A percentile compares a stretch with the other conserved stretches of the same genome.
These are phyloP conservation scores for Coriolopsis trogii DNA, from an alignment of 1,284 basidiomycete species.

Conservation along the genomic window DNA sequence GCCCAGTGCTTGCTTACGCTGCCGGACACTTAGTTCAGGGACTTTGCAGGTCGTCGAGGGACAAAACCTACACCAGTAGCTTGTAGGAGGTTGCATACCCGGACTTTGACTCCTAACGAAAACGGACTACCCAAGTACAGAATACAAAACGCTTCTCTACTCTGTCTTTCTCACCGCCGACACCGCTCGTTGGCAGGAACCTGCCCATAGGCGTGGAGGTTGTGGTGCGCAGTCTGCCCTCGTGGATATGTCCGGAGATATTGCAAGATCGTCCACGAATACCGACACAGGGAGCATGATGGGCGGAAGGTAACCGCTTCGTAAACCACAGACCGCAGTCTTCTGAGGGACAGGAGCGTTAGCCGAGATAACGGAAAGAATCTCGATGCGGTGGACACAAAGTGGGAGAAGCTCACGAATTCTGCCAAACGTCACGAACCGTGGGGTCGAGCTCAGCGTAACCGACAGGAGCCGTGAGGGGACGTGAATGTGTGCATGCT, in stretches of 20 bases:
- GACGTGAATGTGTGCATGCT: too few relatives aligned
- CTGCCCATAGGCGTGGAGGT: neutral
- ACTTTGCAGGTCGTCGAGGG: constrained; percentile 16
- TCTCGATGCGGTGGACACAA: neutral
- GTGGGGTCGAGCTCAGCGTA: too few relatives aligned
- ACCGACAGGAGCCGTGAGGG: too few relatives aligned
- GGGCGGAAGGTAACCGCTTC: neutral
- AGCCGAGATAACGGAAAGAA: neutral
- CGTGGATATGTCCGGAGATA: neutral
- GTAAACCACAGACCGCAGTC: constrained; percentile 1
- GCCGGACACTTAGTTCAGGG: neutral
- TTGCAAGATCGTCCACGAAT: neutral
- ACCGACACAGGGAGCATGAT: neutral
- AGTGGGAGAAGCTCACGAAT: neutral
- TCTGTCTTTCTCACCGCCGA: neutral
- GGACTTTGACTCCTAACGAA: neutral
- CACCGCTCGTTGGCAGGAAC: neutral
- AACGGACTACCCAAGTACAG: neutral
- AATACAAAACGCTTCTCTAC: neutral
- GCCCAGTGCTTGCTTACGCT: neutral
- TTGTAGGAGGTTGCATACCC: too few relatives aligned
- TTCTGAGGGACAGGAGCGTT: neutral
- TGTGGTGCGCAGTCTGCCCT: neutral
- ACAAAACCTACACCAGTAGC: neutral
- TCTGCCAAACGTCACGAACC: too few relatives aligned